Percentiles rank a stretch among this genome's conserved stretches.
These are phyloP conservation scores for Tetragonia tetragonoides DNA, from an alignment of 148 eudicot species.

Conservation along the genomic window DNA sequence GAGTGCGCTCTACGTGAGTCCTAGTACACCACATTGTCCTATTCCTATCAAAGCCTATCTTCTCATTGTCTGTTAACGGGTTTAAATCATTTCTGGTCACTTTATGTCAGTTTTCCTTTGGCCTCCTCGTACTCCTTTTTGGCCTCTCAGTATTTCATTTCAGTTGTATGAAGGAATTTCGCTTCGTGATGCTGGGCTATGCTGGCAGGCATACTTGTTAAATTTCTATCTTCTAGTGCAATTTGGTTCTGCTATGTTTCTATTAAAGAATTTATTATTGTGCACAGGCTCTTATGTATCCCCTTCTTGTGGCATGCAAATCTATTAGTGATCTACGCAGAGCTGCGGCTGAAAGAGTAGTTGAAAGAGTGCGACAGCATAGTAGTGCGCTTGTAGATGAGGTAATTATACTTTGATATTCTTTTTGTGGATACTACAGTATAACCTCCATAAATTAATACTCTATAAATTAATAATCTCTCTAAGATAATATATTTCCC, in stretches of 20 bases:
- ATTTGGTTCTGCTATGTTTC: neutral
- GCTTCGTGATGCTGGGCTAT: neutral
- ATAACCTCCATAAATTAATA: too few species aligned
- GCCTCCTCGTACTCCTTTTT: neutral
- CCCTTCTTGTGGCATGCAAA: constrained; percentile 98
- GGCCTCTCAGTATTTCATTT: neutral
- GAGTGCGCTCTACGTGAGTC: too few species aligned
- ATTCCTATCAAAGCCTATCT: too few species aligned
- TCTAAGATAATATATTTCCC: too few species aligned
- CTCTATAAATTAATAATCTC: too few species aligned
- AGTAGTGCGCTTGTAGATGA: constrained; percentile 91
- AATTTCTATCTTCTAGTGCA: neutral
- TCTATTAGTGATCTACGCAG: constrained; percentile 87
- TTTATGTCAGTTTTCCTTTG: too few species aligned
- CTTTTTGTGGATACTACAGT: neutral
- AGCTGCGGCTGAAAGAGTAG: constrained; percentile 95
- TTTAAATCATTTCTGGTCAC: too few species aligned
- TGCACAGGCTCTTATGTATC: constrained; percentile 98
- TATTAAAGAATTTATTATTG: neutral
- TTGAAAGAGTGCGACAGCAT: constrained; percentile 92
- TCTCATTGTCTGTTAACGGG: too few species aligned
- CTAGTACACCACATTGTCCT: too few species aligned
- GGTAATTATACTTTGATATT: constrained; percentile 37
- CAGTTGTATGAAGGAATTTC: neutral
- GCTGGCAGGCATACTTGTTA: neutral